These are phyloP conservation scores for Cadophora malorum DNA, from an alignment of 2,329 filamentous ascomycete genomes.

Conservation along the genomic window DNA sequence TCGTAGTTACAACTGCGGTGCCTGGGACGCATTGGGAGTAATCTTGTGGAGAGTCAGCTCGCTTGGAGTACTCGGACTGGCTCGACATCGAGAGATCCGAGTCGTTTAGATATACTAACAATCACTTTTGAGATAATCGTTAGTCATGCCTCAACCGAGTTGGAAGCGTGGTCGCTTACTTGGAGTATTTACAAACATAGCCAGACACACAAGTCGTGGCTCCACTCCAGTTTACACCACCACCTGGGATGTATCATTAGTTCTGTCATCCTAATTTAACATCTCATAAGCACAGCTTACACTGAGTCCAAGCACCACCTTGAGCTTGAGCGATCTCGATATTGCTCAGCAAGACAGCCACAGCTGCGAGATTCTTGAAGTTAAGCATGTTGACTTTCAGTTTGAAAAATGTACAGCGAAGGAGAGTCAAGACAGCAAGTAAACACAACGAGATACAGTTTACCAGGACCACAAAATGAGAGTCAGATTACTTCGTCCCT, in stretches of 20 bases:
- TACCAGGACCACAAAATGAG: neutral
- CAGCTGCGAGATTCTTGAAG: slow-evolving; percentile 32
- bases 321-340: slow-evolving; percentile 33
- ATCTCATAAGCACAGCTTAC: slow-evolving; percentile 20
- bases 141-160: neutral
- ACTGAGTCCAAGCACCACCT: slow-evolving; percentile 33
- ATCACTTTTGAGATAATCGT: neutral
- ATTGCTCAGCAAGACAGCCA: slow-evolving; percentile 32
- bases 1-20: slow-evolving; percentile 3
- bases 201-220: slow-evolving; percentile 43
- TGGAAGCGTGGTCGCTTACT: slow-evolving; percentile 21
- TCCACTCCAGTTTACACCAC: slow-evolving; percentile 42
- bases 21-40: slow-evolving; percentile 41
- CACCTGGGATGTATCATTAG: slow-evolving; percentile 35
- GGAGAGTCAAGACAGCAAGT: neutral
- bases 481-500: neutral
- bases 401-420: neutral
- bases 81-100: neutral
- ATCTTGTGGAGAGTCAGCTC: slow-evolving; percentile 15
- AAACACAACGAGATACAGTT: neutral
- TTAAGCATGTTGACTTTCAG: slow-evolving; percentile 32
- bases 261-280: neutral
- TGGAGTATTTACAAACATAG: slow-evolving; percentile 38
- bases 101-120: neutral
- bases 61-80: neutral